Conservation (phyloP, 148 eudicot genomes). For the Amaranthus palmeri region DNA sequence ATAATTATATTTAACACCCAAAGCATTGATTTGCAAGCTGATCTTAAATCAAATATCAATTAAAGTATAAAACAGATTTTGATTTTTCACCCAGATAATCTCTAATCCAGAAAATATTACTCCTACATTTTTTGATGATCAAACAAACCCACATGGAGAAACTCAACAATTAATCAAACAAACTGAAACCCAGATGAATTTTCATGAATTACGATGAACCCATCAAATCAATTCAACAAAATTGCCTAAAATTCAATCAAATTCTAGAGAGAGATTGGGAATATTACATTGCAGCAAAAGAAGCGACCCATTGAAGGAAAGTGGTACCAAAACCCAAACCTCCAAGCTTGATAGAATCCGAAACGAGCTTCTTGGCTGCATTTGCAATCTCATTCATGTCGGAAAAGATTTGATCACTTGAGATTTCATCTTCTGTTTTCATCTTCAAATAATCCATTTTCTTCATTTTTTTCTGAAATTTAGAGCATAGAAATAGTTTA, state of each 20-base stretch:
- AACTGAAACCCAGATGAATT: not conserved
- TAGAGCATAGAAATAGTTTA: not conserved
- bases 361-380: constrained; percentile 46
- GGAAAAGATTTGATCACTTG: constrained; percentile 26
- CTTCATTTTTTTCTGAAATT: constrained; percentile 20
- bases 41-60: no score
- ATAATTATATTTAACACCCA: no score
- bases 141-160: not conserved
- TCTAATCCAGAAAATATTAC: no score
- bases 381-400: constrained; percentile 43
- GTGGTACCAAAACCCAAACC: constrained; percentile 49
- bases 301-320: constrained; percentile 61
- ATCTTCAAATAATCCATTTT: constrained; percentile 34
- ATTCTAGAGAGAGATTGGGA: not conserved
- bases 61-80: no score
- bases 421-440: constrained; percentile 40
- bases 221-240: not conserved
- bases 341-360: constrained; percentile 47
- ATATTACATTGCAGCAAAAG: constrained; percentile 55
- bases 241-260: not conserved
- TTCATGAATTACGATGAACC: not conserved
- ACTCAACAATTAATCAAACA: not conserved
- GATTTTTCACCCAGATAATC: no score
- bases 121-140: no score
- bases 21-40: no score